phyloP scores from a whole-genome alignment of 2,329 filamentous ascomycete species.

The Beauveria brongniartii region DNA sequence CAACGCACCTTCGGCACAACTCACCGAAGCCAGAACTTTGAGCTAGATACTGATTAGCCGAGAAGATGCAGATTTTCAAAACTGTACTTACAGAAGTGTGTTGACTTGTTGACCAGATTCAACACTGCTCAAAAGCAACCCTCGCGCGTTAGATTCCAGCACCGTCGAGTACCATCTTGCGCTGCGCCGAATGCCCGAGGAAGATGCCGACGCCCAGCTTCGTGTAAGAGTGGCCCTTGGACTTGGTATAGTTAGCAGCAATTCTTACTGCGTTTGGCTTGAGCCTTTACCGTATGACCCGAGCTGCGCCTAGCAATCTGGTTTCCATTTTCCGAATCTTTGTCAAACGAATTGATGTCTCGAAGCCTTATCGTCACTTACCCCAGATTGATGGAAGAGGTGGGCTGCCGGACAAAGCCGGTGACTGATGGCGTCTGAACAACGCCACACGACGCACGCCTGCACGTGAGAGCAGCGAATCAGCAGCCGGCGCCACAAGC shows the following conservation, averaged over 20 bases:
- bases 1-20: not conserved
- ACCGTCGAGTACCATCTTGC: slow-evolving; percentile 2
- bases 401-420: not conserved
- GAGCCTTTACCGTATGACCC: not conserved
- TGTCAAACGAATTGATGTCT: not conserved
- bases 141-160: not conserved
- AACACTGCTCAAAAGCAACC: slow-evolving; percentile 1
- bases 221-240: not conserved
- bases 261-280: not conserved
- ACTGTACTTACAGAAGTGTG: slow-evolving; percentile 8
- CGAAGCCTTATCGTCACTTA: not conserved
- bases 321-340: not conserved
- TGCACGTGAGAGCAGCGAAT: slow-evolving; percentile 7
- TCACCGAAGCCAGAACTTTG: slow-evolving; percentile 10
- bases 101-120: slow-evolving; percentile 2
- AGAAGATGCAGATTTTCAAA: not conserved
- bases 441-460: not conserved
- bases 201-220: not conserved
- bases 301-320: not conserved
- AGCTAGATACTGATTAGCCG: not conserved
- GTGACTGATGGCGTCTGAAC: not conserved
- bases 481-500: slow-evolving; percentile 6
- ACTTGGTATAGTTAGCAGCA: not conserved
- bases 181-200: not conserved
- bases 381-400: slow-evolving; percentile 1